Percentiles rank a stretch among this genome's conserved stretches.
phyloP scores from a whole-genome alignment of 768 basidiomycete genomes.

The Trametes cinnabarina region DNA sequence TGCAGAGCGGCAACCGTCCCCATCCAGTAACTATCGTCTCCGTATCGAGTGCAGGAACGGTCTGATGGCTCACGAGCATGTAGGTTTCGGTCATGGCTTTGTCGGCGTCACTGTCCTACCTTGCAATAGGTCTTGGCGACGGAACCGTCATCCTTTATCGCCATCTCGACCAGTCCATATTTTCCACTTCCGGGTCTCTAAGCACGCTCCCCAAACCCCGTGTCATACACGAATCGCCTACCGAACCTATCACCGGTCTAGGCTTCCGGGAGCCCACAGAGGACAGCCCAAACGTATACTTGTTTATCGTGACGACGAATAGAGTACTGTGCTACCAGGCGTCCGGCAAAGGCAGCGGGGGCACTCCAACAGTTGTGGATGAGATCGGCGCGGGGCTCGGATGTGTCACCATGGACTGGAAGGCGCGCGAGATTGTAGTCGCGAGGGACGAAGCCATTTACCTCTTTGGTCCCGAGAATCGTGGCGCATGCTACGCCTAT shows the following conservation, averaged over 20 bases:
- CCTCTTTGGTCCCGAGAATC: conserved; percentile 74
- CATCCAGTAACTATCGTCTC: conserved; percentile 64
- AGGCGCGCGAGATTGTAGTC: conserved; percentile 70
- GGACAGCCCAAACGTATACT: conserved; percentile 41
- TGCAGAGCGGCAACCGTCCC: conserved; percentile 72
- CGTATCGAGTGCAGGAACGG: too few species aligned
- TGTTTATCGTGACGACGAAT: conserved; percentile 89
- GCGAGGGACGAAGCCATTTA: conserved; percentile 93
- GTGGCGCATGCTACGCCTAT: conserved; percentile 85
- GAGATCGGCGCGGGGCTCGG: conserved; percentile 84
- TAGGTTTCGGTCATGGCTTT: conserved; percentile 80
- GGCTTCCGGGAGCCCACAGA: conserved; percentile 71
- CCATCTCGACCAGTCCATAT: conserved; percentile 86
- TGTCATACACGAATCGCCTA: conserved; percentile 75
- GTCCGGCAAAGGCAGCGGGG: conserved; percentile 67
- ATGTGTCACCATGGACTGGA: conserved; percentile 80
- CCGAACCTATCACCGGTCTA: conserved; percentile 90
- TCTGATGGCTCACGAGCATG: not conserved
- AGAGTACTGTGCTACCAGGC: conserved; percentile 75
- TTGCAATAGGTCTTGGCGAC: conserved; percentile 92
- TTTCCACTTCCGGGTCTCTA: conserved; percentile 59
- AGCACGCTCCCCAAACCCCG: conserved; percentile 84
- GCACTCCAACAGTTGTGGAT: conserved; percentile 68
- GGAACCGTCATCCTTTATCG: conserved; percentile 91
- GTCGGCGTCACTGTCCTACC: conserved; percentile 72